phyloP scores from a whole-genome alignment of 2,329 filamentous ascomycete genomes.

The Rhynchosporium agropyri region DNA sequence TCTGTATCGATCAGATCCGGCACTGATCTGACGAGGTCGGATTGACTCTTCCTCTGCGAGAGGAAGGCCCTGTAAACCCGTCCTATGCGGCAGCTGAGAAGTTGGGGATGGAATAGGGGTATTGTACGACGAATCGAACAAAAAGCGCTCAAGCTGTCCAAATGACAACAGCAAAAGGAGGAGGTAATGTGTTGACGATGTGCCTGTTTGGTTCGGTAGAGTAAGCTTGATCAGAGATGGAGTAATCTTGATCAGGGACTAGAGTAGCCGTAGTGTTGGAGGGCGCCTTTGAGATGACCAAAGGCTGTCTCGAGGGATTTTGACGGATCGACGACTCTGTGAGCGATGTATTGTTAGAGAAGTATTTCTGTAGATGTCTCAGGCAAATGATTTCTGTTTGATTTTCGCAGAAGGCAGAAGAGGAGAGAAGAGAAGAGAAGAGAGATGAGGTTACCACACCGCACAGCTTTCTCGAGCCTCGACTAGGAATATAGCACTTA shows the following conservation, averaged over 20 bases:
- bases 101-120: conserved; percentile 60
- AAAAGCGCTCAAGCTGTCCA: conserved; percentile 54
- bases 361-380: conserved; percentile 6
- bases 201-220: conserved; percentile 64
- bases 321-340: conserved; percentile 27
- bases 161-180: conserved; percentile 54
- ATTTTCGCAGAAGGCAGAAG: background rate
- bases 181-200: conserved; percentile 67
- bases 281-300: conserved; percentile 67
- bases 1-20: conserved; percentile 90
- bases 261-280: conserved; percentile 60
- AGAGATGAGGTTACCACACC: conserved; percentile 2
- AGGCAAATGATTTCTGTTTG: background rate
- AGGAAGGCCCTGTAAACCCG: conserved; percentile 98
- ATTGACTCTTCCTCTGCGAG: conserved; percentile 99
- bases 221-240: conserved; percentile 72
- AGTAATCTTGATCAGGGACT: conserved; percentile 52
- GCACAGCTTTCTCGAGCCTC: conserved; percentile 1
- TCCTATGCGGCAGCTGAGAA: conserved; percentile 99
- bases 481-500: conserved; percentile 11
- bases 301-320: conserved; percentile 52
- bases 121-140: conserved; percentile 55
- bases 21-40: conserved; percentile 91
- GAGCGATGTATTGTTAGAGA: conserved; percentile 17
- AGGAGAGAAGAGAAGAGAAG: background rate